Percentiles rank a stretch among this genome's conserved stretches.
Conservation (phyloP, 352 stramenopile genomes). For the Phytophthora aleatoria region DNA sequence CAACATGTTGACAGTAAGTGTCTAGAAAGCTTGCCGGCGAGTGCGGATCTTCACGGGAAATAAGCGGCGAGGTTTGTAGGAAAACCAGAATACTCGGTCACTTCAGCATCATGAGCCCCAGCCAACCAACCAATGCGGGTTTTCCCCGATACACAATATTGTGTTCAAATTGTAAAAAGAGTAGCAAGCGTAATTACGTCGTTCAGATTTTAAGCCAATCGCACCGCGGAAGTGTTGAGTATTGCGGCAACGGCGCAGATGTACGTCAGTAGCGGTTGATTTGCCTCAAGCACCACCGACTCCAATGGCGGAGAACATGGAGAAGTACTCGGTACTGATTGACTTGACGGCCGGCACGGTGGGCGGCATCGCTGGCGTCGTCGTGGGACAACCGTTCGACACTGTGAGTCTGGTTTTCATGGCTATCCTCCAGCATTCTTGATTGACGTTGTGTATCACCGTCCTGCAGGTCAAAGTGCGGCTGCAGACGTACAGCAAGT, state of each 20-base stretch:
- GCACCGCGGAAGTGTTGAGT: neutral
- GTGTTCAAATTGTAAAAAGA: conserved; percentile 22
- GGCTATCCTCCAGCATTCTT: neutral
- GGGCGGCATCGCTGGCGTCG: conserved; percentile 53
- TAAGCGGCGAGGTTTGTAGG: conserved; percentile 45
- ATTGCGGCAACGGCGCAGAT: neutral
- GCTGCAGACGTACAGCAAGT: conserved; percentile 57
- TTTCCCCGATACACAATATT: conserved; percentile 18
- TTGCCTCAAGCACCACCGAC: conserved; percentile 8
- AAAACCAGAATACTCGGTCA: conserved; percentile 58
- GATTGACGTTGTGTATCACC: conserved; percentile 13
- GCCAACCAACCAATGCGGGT: conserved; percentile 41
- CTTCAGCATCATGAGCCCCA: neutral
- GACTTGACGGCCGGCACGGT: conserved; percentile 56
- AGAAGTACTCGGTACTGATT: conserved; percentile 44
- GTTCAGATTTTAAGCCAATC: conserved; percentile 15
- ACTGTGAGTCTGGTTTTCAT: conserved; percentile 35
- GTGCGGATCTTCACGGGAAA: conserved; percentile 88
- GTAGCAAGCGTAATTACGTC: conserved; percentile 20
- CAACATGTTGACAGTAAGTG: conserved; percentile 74
- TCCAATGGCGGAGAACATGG: conserved; percentile 34
- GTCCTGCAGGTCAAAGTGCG: conserved; percentile 63
- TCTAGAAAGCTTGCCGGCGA: conserved; percentile 90
- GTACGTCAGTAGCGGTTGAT: conserved; percentile 18
- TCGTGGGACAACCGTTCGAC: conserved; percentile 69